Percentiles rank a stretch among this genome's conserved stretches.
These are phyloP conservation scores for Keithomyces neogunnii DNA, from an alignment of 2,329 filamentous ascomycete species.

Conservation along the genomic window DNA sequence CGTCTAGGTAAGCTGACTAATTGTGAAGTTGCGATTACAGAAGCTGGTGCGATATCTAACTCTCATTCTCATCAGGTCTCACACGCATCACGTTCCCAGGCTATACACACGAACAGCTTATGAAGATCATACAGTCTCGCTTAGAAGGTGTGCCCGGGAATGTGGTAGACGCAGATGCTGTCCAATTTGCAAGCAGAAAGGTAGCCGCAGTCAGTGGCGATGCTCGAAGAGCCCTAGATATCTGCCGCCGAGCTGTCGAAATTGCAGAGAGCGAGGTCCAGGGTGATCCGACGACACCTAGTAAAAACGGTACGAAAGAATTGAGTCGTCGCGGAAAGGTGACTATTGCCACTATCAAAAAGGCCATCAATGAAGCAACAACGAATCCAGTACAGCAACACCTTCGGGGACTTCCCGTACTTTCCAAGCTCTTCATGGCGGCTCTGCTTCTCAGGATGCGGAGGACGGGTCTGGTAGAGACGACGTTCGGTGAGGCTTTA, in stretches of 20 bases:
- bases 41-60: neutral
- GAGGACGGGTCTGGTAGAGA: constrained; percentile 78
- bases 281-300: constrained; percentile 50
- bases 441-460: constrained; percentile 72
- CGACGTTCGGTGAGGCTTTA: constrained; percentile 78
- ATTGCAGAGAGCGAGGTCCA: constrained; percentile 69
- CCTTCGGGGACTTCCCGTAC: constrained; percentile 71
- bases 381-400: constrained; percentile 87
- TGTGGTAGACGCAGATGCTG: constrained; percentile 84
- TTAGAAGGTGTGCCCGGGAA: constrained; percentile 80
- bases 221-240: constrained; percentile 84
- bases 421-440: constrained; percentile 77
- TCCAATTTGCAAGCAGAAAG: constrained; percentile 94
- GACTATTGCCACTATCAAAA: constrained; percentile 87
- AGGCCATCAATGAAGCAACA: constrained; percentile 91
- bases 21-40: neutral
- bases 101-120: constrained; percentile 93
- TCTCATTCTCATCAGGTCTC: constrained; percentile 39
- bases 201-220: constrained; percentile 95
- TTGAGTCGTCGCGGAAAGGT: constrained; percentile 46
- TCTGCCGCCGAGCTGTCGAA: constrained; percentile 90
- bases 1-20: constrained; percentile 47
- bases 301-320: constrained; percentile 34
- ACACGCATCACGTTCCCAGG: constrained; percentile 95
- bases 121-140: constrained; percentile 94